Evolutionary conservation across 2,329 filamentous ascomycete genomes (phyloP), one percentile per base, ranked within the genome.

Genomic region (Sodiomyces alkalinus): DNA sequence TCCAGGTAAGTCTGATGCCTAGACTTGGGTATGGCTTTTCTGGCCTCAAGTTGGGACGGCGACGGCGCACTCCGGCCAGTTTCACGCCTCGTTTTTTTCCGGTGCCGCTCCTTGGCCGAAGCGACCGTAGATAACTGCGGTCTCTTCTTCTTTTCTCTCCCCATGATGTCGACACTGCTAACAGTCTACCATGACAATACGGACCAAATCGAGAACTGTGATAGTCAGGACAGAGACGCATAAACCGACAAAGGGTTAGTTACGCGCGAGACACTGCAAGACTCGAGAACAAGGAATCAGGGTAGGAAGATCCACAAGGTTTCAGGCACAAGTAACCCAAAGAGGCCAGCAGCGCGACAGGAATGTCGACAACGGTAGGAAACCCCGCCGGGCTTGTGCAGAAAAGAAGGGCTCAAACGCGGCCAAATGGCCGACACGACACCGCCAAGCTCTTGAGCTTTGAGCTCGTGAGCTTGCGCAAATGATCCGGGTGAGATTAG

Each of bases 1-100:
- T 77, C 71, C 41, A 71, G 73, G 42, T 72, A 74, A 10, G 66
- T 62, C 39, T 68, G 62, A 46, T 77, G 67, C 42, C 71, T 71
- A 23, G 59, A 50, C 34, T 59, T 65, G 19, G 60, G 51, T 10
- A 51, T 32, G 16, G 47, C 39, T 25, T 52, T 58, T 7, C 24
- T 27, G 26, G 54, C 52, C 28, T 53, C 48, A 29, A 59, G 45
- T 27, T 42, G 46, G 16, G 41, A 34, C 10, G 49, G 51, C 34
- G 48, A 39, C 31, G 52, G 48, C 19, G 46, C 48, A 26, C 43
- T 43, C 13, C 41, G 42, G 35, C 49, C 51, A 24, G 37, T 36
- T 11, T 33, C 23, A n/a, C n/a, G n/a, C 15, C 31, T 33, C 21
- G 17, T 31, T 6, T 30, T 31, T 20, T 30, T 34, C 11, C 27